Base-by-base conservation (phyloP, 2,329 filamentous ascomycete genomes). In the Trichoderma koningiopsis region DNA sequence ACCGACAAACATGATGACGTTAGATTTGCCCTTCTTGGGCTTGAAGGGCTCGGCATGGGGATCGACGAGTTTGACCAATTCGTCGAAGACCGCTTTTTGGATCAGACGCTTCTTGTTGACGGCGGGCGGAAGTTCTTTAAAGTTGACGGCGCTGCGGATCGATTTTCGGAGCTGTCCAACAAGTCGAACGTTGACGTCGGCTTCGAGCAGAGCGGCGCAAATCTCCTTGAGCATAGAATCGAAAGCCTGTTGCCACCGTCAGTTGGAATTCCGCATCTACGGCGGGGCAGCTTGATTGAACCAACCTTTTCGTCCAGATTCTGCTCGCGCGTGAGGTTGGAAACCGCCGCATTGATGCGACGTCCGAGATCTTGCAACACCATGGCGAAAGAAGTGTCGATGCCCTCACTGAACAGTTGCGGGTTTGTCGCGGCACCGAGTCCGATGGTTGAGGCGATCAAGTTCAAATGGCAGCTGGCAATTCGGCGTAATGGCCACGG, bases 1-100 rank as follows among this genome's bases (percentile, higher is more conserved):
- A 83, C 96, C 96, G 72, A 99, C 96, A 79, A 99, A 98, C 96
- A 99, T 99, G 81, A 99, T 97, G 78, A 99, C 92, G 80, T 97
- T 99, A 72, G 91, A 86, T 79, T 94, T 96, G 73, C 94, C 94
- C 83, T 98, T 99, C 84, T 96, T 97, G 27, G 95, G 94, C 80
- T 96, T 96, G 86, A 97, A 99, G 0, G 95, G 91, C 73, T 97
- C 94, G 75, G 92, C 91, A 81, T 98, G 95, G 31, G 96, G 96
- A 76, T 99, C 94, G 74, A 99, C 96, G 62, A 99, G 90, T 76
- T 93, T 91, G 74, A 98, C 95, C 64, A 99, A 89, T 80, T 98
- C 94, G 78, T 99, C 95, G 80, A 97, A 99, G 74, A 99, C 96
- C 73, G 96, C 89, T 81, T 98, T 98, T 78, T 99, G 96, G 77